Evolutionary conservation across 169 alveolate genomes (phyloP), one percentile per base, ranked within the genome.

Genomic region (Plasmodium cynomolgi): DNA sequence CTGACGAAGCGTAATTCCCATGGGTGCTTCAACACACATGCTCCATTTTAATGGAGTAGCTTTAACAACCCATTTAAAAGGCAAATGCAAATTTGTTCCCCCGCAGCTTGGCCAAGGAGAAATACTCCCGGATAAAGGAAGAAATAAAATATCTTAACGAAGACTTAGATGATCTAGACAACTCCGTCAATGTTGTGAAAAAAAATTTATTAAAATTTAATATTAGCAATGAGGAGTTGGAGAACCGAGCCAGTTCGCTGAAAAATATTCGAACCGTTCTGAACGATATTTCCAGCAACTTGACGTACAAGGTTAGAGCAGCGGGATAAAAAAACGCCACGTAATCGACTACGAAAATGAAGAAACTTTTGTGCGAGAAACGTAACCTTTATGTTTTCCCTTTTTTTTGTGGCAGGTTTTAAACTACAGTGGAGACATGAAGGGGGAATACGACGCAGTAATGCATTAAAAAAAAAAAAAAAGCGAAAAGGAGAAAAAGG

Each of bases 141-240:
- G 95, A 91, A 81, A 91, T 91, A 91, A 91, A 91, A 71, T 91
- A 91, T 37, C 77, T 91, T 44, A 81, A 91, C 83, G 79, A 81
- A 62, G 95, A 91, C 75, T 26, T 91, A 72, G 81, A 91, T 34
- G 95, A 91, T 29, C 83, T 91, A 34, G 91, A 91, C 26, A 91
- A 81, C 83, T 81, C 95, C 7, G 84, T 91, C 17, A 71, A 91
- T 71, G 68, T 91, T 44, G 95, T 91, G 7, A 91, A 91, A 71
- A 91, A 81, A n/a, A 91, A 91, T 82, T 29, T 37, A 81, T 71
- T 47, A 26, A 91, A 91, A 91, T 91, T 91, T 91, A 91, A 91
- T 47, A 91, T 91, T 47, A 81, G 83, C 37, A n/a, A 17, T 13
- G 95, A 91, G 83, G 95, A 91, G 74, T 33, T 91, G 47, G 92